phyloP scores from a whole-genome alignment of 768 basidiomycete species.

The Thelephora aurantiotincta region DNA sequence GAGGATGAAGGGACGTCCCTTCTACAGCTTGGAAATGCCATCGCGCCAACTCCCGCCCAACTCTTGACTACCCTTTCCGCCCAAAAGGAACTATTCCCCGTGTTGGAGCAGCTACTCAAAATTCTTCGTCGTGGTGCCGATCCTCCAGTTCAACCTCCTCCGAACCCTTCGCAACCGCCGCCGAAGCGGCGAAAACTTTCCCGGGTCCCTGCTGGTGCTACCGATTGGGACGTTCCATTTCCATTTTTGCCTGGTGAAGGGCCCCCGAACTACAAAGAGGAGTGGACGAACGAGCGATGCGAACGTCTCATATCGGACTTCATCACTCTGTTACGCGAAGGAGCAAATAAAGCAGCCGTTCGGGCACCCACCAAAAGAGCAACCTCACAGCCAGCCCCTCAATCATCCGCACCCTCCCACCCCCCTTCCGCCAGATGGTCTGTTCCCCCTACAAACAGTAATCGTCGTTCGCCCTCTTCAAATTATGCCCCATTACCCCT shows the following conservation, averaged over 20 bases:
- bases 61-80: slow-evolving; percentile 1
- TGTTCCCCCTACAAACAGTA: no score
- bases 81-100: not conserved
- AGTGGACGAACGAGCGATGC: slow-evolving; percentile 52
- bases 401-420: slow-evolving; percentile 6
- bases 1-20: slow-evolving; percentile 36
- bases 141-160: not conserved
- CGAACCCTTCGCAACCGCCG: slow-evolving; percentile 8
- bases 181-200: slow-evolving; percentile 49
- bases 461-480: no score
- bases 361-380: slow-evolving; percentile 25
- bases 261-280: slow-evolving; percentile 44
- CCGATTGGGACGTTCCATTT: slow-evolving; percentile 74
- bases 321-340: slow-evolving; percentile 42
- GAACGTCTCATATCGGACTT: slow-evolving; percentile 50
- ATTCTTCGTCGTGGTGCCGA: not conserved
- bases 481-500: no score
- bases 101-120: not conserved
- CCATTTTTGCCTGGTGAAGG: slow-evolving; percentile 64
- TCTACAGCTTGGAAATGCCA: slow-evolving; percentile 9
- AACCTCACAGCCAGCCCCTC: slow-evolving; percentile 7
- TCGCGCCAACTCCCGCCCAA: not conserved
- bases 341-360: slow-evolving; percentile 45
- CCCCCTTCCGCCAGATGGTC: not conserved
- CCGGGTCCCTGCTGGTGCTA: slow-evolving; percentile 65